Evolutionary conservation across 192 early-diverging fungal species (phyloP).

Genomic region (Jimgerdemannia lactiflua): DNA sequence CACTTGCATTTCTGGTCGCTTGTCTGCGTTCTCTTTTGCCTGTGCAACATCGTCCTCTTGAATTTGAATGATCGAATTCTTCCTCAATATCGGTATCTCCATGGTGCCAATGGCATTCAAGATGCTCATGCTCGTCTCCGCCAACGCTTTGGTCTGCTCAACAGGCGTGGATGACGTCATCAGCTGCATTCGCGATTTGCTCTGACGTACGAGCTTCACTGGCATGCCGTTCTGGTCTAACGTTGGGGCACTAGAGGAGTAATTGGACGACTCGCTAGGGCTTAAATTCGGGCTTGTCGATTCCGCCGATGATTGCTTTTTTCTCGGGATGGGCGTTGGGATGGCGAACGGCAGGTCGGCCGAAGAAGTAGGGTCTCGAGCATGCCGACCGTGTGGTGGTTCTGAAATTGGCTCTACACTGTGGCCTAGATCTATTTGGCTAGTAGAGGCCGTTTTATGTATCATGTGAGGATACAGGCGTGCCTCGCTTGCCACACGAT

Average conservation of each 20-base stretch:
- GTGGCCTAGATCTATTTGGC: background rate
- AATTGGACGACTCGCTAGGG: background rate
- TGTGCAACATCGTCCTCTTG: background rate
- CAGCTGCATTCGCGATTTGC: background rate
- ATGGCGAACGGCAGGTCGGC: background rate
- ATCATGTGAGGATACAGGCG: background rate
- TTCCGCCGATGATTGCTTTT: background rate
- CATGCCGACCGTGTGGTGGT: background rate
- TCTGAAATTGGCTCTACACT: background rate
- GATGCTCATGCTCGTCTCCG: constrained; percentile 44
- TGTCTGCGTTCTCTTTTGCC: background rate
- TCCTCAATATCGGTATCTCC: constrained; percentile 3
- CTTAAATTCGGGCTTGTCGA: background rate
- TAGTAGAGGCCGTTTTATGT: background rate
- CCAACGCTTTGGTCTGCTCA: constrained; percentile 36
- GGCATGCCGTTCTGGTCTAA: constrained; percentile 1
- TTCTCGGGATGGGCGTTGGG: background rate
- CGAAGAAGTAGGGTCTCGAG: background rate
- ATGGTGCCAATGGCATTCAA: constrained; percentile 37
- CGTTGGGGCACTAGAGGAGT: background rate
- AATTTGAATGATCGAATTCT: background rate
- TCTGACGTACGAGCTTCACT: constrained; percentile 1
- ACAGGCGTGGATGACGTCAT: constrained; percentile 9
- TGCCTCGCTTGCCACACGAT: background rate
- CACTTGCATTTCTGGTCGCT: background rate